Evolutionary conservation across 768 basidiomycete species (phyloP), one percentile per base, ranked within the genome.

Genomic region (Russula sp.): DNA sequence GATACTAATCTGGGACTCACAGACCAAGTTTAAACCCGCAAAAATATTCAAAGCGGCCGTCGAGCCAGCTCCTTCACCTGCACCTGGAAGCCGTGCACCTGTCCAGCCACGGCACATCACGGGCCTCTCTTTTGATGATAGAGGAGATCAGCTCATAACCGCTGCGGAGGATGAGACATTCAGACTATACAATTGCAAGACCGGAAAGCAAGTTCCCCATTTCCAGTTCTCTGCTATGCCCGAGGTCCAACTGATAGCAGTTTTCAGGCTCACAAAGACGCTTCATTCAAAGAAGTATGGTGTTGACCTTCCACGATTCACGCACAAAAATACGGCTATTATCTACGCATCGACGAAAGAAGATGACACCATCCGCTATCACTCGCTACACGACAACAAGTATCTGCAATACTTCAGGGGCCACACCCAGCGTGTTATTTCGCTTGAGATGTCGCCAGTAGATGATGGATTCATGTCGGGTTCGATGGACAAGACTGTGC

Each of bases 401-500:
- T 99, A 94, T 73, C 77, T 98, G 37, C 85, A 89, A 67, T 99
- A 99, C 77, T 98, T 97, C 80, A 88, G 85, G 70, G 97, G 97
- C 0, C 97, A 99, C 77, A 94, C 86, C 68, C 89, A 82, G 40
- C 82, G 87, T 61, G 97, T 99, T 3, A 82, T 90, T 39, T 96
- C 95, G 0, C 77, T 99, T 11, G 89, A 95, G 72, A 85, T 98
- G 61, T 93, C 91, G 0, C 97, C 97, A 1, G 80, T 89, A 1
- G 91, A 98, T 70, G 95, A 98, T 70, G 89, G 89, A 1, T 98
- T 99, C 78, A 88, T 99, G 82, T 97, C 96, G 11, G 91, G 87
- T 2, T 91, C 95, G 0, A 78, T 91, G 72, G 97, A 99, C 78
- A 91, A 88, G 70, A 98, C 94, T 1, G 95, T 98, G 20, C 85